Conservation (phyloP, 1,139 yeast species). For the Lodderomyces orthopsilosis region DNA sequence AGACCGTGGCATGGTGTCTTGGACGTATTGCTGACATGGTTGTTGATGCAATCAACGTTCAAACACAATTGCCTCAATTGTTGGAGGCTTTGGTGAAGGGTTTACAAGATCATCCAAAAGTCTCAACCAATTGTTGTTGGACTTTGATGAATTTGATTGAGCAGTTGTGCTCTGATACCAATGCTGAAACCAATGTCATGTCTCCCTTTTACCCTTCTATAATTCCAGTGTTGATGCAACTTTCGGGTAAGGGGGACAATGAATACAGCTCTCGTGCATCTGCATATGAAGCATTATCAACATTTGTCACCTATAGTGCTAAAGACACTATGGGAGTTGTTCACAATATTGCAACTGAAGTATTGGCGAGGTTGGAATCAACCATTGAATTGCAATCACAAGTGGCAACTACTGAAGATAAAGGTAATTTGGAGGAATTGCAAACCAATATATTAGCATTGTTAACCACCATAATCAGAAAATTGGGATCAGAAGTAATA, state of each 20-base stretch:
- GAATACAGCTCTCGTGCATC: constrained; percentile 91
- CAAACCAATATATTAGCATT: constrained; percentile 86
- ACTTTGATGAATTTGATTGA: constrained; percentile 88
- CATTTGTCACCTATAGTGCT: constrained; percentile 75
- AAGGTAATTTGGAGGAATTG: constrained; percentile 78
- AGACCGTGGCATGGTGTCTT: constrained; percentile 97
- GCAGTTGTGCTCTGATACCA: constrained; percentile 66
- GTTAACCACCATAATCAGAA: constrained; percentile 82
- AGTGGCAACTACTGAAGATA: constrained; percentile 62
- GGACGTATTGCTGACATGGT: constrained; percentile 93
- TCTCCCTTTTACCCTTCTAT: constrained; percentile 70
- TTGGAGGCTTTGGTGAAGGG: constrained; percentile 75
- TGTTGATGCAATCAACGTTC: constrained; percentile 69
- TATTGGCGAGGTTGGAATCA: constrained; percentile 66
- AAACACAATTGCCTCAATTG: constrained; percentile 63
- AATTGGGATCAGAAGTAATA: constrained; percentile 65
- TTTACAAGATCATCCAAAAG: constrained; percentile 85
- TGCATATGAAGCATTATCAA: constrained; percentile 88
- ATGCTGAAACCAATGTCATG: constrained; percentile 57
- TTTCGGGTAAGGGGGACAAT: constrained; percentile 72
- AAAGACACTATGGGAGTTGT: constrained; percentile 67
- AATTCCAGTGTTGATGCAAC: constrained; percentile 66
- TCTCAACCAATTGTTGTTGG: constrained; percentile 96
- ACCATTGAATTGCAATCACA: constrained; percentile 57
- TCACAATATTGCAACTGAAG: constrained; percentile 70